phyloP scores from a whole-genome alignment of 2,329 filamentous ascomycete species.

The Ramichloridium luteum region DNA sequence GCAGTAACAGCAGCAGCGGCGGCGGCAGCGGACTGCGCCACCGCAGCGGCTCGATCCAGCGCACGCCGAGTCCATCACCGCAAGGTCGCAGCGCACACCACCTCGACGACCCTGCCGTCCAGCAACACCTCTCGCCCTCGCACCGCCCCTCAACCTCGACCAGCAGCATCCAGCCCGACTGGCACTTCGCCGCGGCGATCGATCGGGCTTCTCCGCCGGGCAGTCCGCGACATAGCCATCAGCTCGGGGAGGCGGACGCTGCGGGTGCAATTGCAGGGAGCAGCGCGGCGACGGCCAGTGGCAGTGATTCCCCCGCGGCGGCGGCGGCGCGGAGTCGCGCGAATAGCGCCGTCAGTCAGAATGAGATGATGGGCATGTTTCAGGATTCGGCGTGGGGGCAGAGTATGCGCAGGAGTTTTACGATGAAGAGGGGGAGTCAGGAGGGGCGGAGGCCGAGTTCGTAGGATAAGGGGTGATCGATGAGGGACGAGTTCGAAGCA shows the following conservation, averaged over 20 bases:
- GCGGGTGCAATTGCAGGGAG: too few relatives aligned
- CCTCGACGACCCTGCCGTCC: too few relatives aligned
- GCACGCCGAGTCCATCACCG: slow-evolving; percentile 14
- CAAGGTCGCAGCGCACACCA: too few relatives aligned
- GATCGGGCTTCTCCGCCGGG: slow-evolving; percentile 23
- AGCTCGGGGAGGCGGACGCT: too few relatives aligned
- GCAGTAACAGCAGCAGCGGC: slow-evolving; percentile 4
- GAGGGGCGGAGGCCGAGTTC: neutral
- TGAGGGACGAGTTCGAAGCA: neutral
- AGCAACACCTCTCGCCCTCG: slow-evolving; percentile 12
- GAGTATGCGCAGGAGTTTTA: slow-evolving; percentile 80
- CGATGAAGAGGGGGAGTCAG: slow-evolving; percentile 40
- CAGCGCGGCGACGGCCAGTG: slow-evolving; percentile 4
- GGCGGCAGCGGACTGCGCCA: slow-evolving; percentile 9
- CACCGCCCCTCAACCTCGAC: slow-evolving; percentile 17
- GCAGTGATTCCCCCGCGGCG: slow-evolving; percentile 13
- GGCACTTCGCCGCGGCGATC: slow-evolving; percentile 35
- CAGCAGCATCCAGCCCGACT: slow-evolving; percentile 26
- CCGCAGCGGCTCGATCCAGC: slow-evolving; percentile 22
- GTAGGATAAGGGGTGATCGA: slow-evolving; percentile 2
- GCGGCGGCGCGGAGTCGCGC: slow-evolving; percentile 41
- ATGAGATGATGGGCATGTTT: slow-evolving; percentile 70
- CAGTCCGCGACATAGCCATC: slow-evolving; percentile 13
- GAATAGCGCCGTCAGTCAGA: slow-evolving; percentile 58
- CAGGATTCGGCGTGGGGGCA: slow-evolving; percentile 89